Evolutionary conservation across 495 filamentous ascomycete genomes (phyloP), one percentile per base, ranked within the genome.

Genomic region (Usnea hakonensis): DNA sequence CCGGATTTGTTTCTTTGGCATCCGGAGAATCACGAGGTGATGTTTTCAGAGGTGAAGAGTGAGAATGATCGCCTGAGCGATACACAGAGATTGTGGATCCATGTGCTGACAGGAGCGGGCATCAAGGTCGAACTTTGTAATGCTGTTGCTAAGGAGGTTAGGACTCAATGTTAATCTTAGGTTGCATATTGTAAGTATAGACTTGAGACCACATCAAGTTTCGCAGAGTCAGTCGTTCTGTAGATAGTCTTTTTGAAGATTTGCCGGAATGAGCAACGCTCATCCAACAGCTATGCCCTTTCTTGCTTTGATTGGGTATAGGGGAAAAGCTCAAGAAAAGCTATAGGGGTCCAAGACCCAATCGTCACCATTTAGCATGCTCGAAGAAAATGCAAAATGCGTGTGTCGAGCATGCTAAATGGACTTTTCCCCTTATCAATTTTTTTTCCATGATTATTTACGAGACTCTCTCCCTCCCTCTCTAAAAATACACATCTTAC

Each of bases 61-160:
- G 90, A 91, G 75, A 97, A 96, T 77, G 94, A 98, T 79, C 84
- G 91, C 37, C 78, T 98, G 70, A 96, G 93, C 74, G 94, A 98
- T 79, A 95, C 91, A 38, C 94, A 98, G 75, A 80, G 94, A 65
- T 77, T 98, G 43, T 98, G 94, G 94, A 96, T 97, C 67, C 89
- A 97, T 79, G 90, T 97, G 3, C 76, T 98, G 55, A 85, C 83
- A 6, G 85, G 86, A 3, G 91, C 91, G 5, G 91, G 93, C 1
- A 81, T 98, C 16, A 80, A 76, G 66, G 92, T 97, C 33, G 91
- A 96, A 72, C 73, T 97, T 60, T 96, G 91, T 74, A 86, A 92
- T 78, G 92, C 90, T 10, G 83, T 91, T 71, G 90, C 91, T 43
- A 87, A 76, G 72, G 87, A 95, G 72, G 82, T 85, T 19, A 78